Conservation (phyloP, 202 grass and related monocot genomes). For the Brachypodium distachyon region DNA sequence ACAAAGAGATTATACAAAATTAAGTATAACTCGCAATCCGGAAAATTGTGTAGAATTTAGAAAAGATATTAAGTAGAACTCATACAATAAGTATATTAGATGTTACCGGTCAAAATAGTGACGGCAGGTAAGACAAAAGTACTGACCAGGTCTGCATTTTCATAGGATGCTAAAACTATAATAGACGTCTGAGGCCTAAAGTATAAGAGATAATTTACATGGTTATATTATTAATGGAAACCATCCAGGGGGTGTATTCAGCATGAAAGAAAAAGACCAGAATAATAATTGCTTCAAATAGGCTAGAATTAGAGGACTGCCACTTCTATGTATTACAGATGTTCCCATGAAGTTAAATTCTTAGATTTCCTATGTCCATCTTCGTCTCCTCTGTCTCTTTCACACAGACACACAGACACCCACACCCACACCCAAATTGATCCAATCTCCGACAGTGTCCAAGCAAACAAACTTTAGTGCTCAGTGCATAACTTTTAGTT, state of each 20-base stretch:
- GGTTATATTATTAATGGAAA: too few relatives aligned
- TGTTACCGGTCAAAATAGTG: not conserved
- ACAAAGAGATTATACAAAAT: not conserved
- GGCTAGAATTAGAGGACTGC: slow-evolving; percentile 82
- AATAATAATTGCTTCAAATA: slow-evolving; percentile 61
- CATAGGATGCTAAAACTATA: slow-evolving; percentile 88
- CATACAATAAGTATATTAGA: slow-evolving; percentile 1
- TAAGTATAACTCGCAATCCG: too few relatives aligned
- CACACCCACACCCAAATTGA: too few relatives aligned
- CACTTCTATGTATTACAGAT: slow-evolving; percentile 84
- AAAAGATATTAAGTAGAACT: too few relatives aligned
- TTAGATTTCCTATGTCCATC: slow-evolving; percentile 80
- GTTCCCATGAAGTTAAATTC: slow-evolving; percentile 95
- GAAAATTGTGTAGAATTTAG: not conserved
- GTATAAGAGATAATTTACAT: too few relatives aligned
- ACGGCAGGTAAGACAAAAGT: not conserved
- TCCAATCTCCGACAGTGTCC: not conserved
- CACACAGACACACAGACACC: too few relatives aligned
- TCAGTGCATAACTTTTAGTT: too few relatives aligned
- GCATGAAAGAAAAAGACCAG: not conserved
- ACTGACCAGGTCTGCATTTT: slow-evolving; percentile 93
- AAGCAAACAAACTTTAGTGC: not conserved
- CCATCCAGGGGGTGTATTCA: too few relatives aligned
- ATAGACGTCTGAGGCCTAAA: too few relatives aligned
- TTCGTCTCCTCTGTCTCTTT: slow-evolving; percentile 96